Conservation (phyloP, 192 early-diverging fungal species). For the Dissophora ornata region DNA sequence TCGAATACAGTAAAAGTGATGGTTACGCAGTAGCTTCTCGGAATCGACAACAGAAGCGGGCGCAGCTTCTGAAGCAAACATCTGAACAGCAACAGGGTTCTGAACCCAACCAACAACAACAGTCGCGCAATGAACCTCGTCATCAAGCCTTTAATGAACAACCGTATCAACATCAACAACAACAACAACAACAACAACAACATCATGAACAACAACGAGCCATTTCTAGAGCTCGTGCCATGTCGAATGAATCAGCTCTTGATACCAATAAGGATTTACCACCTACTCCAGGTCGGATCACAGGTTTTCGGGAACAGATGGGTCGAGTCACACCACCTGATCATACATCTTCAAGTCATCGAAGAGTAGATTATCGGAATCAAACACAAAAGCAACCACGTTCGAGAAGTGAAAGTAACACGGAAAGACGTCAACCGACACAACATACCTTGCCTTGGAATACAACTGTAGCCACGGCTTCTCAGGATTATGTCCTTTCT, state of each 20-base stretch:
- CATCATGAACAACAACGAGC: constrained; percentile 15
- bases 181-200: not conserved
- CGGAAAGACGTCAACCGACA: constrained; percentile 3
- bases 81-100: not conserved
- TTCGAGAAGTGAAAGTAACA: constrained; percentile 20
- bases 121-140: constrained; percentile 1
- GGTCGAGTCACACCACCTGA: too few species aligned
- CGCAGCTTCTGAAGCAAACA: constrained; percentile 4
- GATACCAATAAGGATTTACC: constrained; percentile 32
- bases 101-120: not conserved
- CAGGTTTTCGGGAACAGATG: not conserved
- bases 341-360: too few species aligned
- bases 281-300: constrained; percentile 18
- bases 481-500: constrained; percentile 26
- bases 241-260: constrained; percentile 11
- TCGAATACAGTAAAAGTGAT: constrained; percentile 42
- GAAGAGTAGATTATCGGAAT: not conserved
- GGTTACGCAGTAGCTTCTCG: constrained; percentile 11
- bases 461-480: not conserved
- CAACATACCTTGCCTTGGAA: not conserved
- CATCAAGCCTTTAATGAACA: constrained; percentile 14
- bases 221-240: constrained; percentile 1
- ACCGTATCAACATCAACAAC: not conserved
- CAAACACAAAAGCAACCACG: constrained; percentile 9
- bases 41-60: constrained; percentile 19